phyloP scores from a whole-genome alignment of 805 yeast species.

The Saturnispora galanensis region DNA sequence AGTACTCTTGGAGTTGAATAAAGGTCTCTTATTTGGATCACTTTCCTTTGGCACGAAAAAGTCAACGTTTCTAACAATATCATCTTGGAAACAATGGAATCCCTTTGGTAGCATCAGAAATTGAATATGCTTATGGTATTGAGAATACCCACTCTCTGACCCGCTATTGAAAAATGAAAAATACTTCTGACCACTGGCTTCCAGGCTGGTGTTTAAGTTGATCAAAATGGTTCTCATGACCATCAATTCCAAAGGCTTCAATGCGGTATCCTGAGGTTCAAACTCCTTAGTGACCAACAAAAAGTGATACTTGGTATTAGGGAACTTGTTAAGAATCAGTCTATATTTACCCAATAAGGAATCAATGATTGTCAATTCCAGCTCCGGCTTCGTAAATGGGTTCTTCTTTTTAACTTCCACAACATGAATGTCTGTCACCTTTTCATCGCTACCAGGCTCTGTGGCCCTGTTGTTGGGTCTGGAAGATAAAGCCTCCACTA shows the following conservation, averaged over 20 bases:
- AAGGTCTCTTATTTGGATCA: slow-evolving; percentile 39
- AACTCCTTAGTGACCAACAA: slow-evolving; percentile 69
- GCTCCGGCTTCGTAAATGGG: slow-evolving; percentile 79
- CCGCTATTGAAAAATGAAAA: slow-evolving; percentile 89
- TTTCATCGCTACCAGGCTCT: slow-evolving; percentile 26
- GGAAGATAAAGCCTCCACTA: slow-evolving; percentile 25
- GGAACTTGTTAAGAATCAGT: slow-evolving; percentile 77
- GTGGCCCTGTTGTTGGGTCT: slow-evolving; percentile 29
- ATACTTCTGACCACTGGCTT: slow-evolving; percentile 35
- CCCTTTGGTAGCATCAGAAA: slow-evolving; percentile 60
- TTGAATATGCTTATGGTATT: slow-evolving; percentile 88
- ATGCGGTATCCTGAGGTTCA: slow-evolving; percentile 60
- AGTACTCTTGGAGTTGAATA: slow-evolving; percentile 50
- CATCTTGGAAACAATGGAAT: slow-evolving; percentile 50
- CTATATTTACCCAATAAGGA: slow-evolving; percentile 45
- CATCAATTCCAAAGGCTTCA: slow-evolving; percentile 60
- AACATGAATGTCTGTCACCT: slow-evolving; percentile 28
- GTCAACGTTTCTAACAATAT: slow-evolving; percentile 32
- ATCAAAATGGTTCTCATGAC: slow-evolving; percentile 48
- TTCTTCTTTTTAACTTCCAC: slow-evolving; percentile 32
- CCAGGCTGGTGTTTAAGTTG: slow-evolving; percentile 33
- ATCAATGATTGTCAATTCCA: slow-evolving; percentile 52
- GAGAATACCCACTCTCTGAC: slow-evolving; percentile 84
- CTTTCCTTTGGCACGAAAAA: slow-evolving; percentile 45
- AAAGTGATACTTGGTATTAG: slow-evolving; percentile 71